Evolutionary conservation across 2,329 filamentous ascomycete genomes (phyloP), one percentile per base, ranked within the genome.

Genomic region (Niveomyces coronatus): DNA sequence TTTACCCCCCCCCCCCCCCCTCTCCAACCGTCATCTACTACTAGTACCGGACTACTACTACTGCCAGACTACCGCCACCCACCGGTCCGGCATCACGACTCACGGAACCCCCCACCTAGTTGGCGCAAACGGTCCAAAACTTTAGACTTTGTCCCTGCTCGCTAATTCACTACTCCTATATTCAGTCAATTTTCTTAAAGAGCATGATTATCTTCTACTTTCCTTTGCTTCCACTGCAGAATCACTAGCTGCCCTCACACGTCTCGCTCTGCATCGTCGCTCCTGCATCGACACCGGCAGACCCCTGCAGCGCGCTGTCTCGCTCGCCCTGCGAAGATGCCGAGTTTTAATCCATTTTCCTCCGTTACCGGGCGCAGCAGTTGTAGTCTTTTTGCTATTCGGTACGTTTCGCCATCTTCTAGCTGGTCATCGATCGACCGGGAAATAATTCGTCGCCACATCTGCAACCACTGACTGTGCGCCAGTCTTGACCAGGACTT

Each of bases 401-500:
- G 72, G 71, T 75, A 57, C 48, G 70, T 52, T 17, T 18, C 14
- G 7, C 24, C 31, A 14, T 11, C 9, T 14, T 16, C 5, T 35
- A n/a, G 13, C 27, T 14, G 26, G 23, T 9, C 34, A 3, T 8
- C n/a, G n/a, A 5, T 15, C 8, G 27, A 15, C 27, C 7, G 27
- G n/a, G 16, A 29, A 35, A 35, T 22, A 40, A 3, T 19, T 18
- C 19, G 4, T 38, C 22, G 23, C 30, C 13, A 14, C 7, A 24
- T 28, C 20, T 24, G 20, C 48, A 18, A 17, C 45, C 33, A 43
- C 51, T 45, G 32, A 42, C 30, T 31, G 15, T 23, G 36, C 29
- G 27, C 14, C 51, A 87, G 84, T 37, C 71, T 88, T 43, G 82
- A 88, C 37, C 80, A 82, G 52, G 79, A 85, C 51, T 83, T 88